Evolutionary conservation across 2,329 filamentous ascomycete species (phyloP).

Genomic region (Stylonectria norvegica): DNA sequence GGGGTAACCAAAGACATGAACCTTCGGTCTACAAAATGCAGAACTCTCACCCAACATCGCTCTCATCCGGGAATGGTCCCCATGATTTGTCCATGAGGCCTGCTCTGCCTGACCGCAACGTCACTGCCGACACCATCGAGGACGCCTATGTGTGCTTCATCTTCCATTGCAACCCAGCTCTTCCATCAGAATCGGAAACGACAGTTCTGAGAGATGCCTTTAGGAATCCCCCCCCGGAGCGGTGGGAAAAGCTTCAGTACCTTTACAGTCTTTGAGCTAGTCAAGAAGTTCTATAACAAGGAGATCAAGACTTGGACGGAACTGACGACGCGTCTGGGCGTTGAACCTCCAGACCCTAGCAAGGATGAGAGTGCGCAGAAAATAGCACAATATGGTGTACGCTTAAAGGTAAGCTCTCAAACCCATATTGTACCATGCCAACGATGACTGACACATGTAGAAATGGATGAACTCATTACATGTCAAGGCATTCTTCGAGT

Average conservation of each 20-base stretch:
- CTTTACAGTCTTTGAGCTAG: conserved; percentile 72
- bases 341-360: conserved; percentile 75
- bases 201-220: conserved; percentile 71
- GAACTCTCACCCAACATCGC: conserved; percentile 12
- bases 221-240: conserved; percentile 74
- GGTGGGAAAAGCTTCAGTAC: conserved; percentile 84
- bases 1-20: conserved; percentile 23
- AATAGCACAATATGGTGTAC: conserved; percentile 89
- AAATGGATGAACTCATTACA: conserved; percentile 98
- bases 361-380: conserved; percentile 91
- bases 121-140: conserved; percentile 70
- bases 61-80: conserved; percentile 5
- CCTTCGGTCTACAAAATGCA: conserved; percentile 16
- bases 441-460: conserved; percentile 38
- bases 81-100: conserved; percentile 19
- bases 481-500: conserved; percentile 92
- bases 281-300: conserved; percentile 72
- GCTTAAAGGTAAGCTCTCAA: conserved; percentile 65
- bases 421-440: conserved; percentile 3
- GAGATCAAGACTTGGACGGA: conserved; percentile 94
- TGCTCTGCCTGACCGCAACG: conserved; percentile 61
- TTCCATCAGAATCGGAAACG: conserved; percentile 65
- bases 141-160: conserved; percentile 83
- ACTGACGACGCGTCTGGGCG: conserved; percentile 79
- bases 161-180: conserved; percentile 83